Conservation (phyloP, 2,329 filamentous ascomycete genomes). For the Leptographium procerum region DNA sequence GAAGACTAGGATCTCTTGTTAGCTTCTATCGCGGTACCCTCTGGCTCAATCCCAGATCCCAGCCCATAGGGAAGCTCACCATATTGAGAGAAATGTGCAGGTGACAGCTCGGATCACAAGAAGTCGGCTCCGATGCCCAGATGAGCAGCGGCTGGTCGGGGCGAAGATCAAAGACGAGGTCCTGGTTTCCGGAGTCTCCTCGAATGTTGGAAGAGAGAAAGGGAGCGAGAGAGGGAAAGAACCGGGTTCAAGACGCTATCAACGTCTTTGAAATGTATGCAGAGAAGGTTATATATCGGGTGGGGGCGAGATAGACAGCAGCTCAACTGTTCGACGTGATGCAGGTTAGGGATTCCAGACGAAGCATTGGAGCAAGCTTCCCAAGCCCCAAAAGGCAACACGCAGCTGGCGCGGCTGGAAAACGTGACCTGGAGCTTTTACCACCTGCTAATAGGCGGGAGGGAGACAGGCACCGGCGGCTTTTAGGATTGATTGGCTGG, state of each 20-base stretch:
- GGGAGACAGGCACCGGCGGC: too few relatives aligned
- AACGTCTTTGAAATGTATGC: too few relatives aligned
- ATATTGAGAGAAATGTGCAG: slow-evolving; percentile 11
- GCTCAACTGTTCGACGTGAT: neutral
- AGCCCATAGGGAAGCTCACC: slow-evolving; percentile 18
- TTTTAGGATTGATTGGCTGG: slow-evolving; percentile 5
- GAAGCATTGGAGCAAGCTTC: slow-evolving; percentile 5
- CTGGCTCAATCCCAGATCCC: neutral
- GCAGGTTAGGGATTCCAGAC: neutral
- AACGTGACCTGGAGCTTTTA: slow-evolving; percentile 12
- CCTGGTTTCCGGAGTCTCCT: too few relatives aligned
- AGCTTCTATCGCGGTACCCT: slow-evolving; percentile 18
- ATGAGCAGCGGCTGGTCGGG: neutral
- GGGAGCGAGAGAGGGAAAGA: too few relatives aligned
- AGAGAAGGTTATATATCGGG: too few relatives aligned
- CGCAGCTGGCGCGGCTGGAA: slow-evolving; percentile 22
- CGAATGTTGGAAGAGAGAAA: too few relatives aligned
- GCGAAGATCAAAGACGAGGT: neutral
- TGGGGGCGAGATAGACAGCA: neutral
- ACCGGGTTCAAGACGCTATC: too few relatives aligned
- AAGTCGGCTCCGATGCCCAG: neutral
- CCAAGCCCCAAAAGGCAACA: slow-evolving; percentile 20
- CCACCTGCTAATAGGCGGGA: too few relatives aligned
- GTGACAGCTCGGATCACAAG: neutral
- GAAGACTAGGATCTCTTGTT: slow-evolving; percentile 54